Conservation (phyloP, 208 protist genomes). For the Leishmania mexicana region DNA sequence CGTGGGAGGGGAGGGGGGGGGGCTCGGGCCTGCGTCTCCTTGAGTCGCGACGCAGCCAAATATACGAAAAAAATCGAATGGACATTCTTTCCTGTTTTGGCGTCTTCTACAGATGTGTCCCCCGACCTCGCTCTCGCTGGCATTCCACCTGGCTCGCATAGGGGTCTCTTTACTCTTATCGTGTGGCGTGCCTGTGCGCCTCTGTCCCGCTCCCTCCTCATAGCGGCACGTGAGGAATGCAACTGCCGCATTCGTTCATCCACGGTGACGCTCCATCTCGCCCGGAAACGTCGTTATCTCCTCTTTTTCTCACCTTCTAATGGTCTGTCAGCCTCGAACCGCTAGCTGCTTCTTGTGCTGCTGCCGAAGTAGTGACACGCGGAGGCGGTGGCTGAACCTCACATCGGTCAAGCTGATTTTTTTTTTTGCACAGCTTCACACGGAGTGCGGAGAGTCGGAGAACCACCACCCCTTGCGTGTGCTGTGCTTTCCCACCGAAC, state of each 20-base stretch:
- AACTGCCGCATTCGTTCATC: background rate
- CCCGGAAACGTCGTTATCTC: background rate
- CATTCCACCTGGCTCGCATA: background rate
- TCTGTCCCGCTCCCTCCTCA: constrained; percentile 1
- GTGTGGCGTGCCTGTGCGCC: background rate
- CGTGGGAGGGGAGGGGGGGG: too few relatives aligned
- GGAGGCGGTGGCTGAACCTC: background rate
- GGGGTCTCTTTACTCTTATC: background rate
- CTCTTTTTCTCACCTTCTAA: background rate
- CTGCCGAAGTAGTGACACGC: background rate
- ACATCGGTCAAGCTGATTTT: background rate
- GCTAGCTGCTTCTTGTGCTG: background rate
- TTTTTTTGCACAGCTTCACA: background rate
- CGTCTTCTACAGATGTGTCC: background rate
- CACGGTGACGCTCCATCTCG: background rate
- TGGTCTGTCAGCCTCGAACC: background rate
- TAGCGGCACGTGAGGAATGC: background rate
- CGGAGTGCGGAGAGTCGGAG: background rate
- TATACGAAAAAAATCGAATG: background rate
- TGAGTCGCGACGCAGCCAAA: background rate
- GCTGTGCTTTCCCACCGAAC: background rate
- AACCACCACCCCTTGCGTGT: background rate
- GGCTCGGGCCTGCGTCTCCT: background rate
- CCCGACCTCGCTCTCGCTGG: background rate
- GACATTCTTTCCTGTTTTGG: background rate